Evolutionary conservation across 2,329 filamentous ascomycete species (phyloP).

Genomic region (Cordyceps farinosa): DNA sequence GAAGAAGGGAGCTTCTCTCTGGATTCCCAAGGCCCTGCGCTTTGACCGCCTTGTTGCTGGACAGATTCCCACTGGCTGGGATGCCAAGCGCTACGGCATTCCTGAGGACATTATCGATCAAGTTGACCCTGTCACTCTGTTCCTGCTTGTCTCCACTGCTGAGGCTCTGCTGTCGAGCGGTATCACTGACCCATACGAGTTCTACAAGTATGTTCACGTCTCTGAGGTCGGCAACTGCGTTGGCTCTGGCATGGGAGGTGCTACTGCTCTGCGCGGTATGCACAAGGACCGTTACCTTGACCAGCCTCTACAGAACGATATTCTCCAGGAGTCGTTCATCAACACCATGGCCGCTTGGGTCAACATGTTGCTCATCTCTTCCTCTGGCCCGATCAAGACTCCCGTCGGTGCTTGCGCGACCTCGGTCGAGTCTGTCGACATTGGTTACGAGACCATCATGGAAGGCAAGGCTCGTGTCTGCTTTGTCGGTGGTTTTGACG

Average conservation of each 20-base stretch:
- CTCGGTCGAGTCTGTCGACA: slow-evolving; percentile 93
- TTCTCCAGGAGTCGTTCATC: slow-evolving; percentile 98
- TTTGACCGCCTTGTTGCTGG: slow-evolving; percentile 97
- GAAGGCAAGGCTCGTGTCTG: slow-evolving; percentile 97
- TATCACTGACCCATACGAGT: slow-evolving; percentile 98
- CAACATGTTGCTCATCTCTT: slow-evolving; percentile 97
- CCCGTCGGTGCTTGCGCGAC: slow-evolving; percentile 97
- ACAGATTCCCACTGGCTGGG: slow-evolving; percentile 95
- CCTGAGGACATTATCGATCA: slow-evolving; percentile 97
- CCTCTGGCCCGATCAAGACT: slow-evolving; percentile 97
- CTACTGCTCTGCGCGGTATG: slow-evolving; percentile 89
- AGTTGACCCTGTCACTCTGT: slow-evolving; percentile 94
- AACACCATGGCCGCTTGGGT: slow-evolving; percentile 99
- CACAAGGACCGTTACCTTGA: slow-evolving; percentile 97
- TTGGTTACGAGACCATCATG: slow-evolving; percentile 96
- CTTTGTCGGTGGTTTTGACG: slow-evolving; percentile 97
- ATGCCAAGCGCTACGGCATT: slow-evolving; percentile 92
- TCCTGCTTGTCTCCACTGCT: slow-evolving; percentile 87
- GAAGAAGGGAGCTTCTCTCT: slow-evolving; percentile 90
- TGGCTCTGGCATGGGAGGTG: slow-evolving; percentile 96
- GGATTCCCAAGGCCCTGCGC: slow-evolving; percentile 94
- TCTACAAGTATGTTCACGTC: slow-evolving; percentile 99
- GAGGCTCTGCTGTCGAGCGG: slow-evolving; percentile 88
- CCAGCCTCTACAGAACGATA: slow-evolving; percentile 97
- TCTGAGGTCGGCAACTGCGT: slow-evolving; percentile 98